These are phyloP conservation scores for Podospora pseudocomata DNA, from an alignment of 495 filamentous ascomycete genomes.

Conservation along the genomic window DNA sequence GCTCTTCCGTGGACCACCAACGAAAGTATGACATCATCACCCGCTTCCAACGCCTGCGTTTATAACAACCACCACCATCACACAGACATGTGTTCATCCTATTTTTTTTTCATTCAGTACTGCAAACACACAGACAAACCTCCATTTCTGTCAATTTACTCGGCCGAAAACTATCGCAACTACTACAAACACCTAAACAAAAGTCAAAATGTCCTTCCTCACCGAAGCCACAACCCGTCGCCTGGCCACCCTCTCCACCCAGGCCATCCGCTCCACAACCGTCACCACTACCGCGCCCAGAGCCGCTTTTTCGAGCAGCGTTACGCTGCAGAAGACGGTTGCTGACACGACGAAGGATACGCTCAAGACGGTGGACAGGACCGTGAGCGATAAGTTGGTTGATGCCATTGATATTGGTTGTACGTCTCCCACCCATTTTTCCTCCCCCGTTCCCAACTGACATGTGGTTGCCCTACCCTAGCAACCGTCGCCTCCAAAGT, in stretches of 20 bases:
- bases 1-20: constrained; percentile 9
- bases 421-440: constrained; percentile 31
- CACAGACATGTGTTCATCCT: neutral
- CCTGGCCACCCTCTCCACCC: constrained; percentile 29
- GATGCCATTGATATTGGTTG: constrained; percentile 52
- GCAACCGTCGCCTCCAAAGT: constrained; percentile 46
- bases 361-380: constrained; percentile 49
- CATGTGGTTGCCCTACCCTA: constrained; percentile 15
- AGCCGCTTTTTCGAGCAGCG: constrained; percentile 43
- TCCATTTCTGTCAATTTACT: neutral
- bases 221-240: constrained; percentile 38
- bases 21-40: constrained; percentile 31
- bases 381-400: constrained; percentile 53
- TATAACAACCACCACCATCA: constrained; percentile 4
- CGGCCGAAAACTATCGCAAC: constrained; percentile 1
- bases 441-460: neutral
- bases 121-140: neutral
- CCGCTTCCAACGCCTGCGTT: neutral
- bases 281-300: constrained; percentile 27
- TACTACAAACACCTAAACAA: neutral
- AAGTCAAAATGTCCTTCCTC: constrained; percentile 49
- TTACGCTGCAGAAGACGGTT: constrained; percentile 40
- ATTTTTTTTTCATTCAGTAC: neutral
- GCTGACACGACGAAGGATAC: constrained; percentile 50
- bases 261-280: constrained; percentile 25